These are phyloP conservation scores for Plasmodium coatneyi DNA, from an alignment of 169 alveolate species.

Conservation along the genomic window DNA sequence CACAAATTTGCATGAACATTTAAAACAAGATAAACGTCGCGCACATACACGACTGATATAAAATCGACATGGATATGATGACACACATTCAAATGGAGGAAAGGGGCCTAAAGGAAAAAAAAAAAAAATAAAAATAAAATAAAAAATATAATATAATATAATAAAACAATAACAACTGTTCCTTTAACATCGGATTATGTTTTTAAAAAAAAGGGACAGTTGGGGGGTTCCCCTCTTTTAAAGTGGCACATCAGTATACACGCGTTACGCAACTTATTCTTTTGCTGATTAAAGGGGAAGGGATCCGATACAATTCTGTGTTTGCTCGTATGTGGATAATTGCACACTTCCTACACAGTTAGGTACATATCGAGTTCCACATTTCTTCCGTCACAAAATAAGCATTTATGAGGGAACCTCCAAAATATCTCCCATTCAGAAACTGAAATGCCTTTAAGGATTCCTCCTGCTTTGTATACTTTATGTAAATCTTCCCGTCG, in stretches of 20 bases:
- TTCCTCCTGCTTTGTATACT: conserved; percentile 79
- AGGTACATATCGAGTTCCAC: conserved; percentile 74
- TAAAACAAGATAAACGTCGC: background rate
- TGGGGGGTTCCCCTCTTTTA: background rate
- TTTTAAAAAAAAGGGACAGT: background rate
- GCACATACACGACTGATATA: background rate
- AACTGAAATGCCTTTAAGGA: conserved; percentile 84
- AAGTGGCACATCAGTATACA: background rate
- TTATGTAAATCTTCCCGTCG: conserved; percentile 90
- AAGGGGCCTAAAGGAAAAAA: background rate
- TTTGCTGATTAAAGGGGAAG: background rate
- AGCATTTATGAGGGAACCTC: conserved; percentile 87
- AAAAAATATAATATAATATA: background rate
- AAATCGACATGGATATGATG: background rate
- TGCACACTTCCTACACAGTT: background rate
- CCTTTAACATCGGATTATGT: background rate
- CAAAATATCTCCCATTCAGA: conserved; percentile 89
- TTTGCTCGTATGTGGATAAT: background rate
- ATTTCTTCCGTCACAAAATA: conserved; percentile 79
- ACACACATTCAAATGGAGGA: background rate
- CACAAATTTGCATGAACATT: background rate
- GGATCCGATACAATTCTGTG: background rate
- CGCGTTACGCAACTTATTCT: background rate
- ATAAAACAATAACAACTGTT: background rate
- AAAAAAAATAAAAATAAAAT: background rate